These are phyloP conservation scores for Pseudogymnoascus sp. DNA, from an alignment of 2,329 filamentous ascomycete genomes.

Conservation along the genomic window DNA sequence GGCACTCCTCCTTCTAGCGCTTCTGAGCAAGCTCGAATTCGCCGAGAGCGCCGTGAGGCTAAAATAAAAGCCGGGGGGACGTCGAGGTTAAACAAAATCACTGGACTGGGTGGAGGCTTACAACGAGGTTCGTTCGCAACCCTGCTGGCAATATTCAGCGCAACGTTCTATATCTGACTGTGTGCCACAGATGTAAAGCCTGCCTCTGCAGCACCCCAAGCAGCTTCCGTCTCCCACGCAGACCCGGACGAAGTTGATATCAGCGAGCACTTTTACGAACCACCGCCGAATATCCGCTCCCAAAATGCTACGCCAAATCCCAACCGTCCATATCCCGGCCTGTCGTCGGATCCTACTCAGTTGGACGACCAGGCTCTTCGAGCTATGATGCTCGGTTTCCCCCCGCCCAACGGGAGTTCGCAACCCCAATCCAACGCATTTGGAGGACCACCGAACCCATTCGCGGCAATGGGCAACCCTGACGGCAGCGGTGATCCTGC, in stretches of 20 bases:
- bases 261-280: slow-evolving; percentile 60
- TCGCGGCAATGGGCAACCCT: slow-evolving; percentile 27
- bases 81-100: slow-evolving; percentile 66
- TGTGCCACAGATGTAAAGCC: slow-evolving; percentile 15
- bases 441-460: slow-evolving; percentile 25
- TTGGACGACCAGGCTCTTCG: slow-evolving; percentile 52
- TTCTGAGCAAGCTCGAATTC: slow-evolving; percentile 60
- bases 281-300: slow-evolving; percentile 37
- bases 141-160: neutral
- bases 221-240: slow-evolving; percentile 35
- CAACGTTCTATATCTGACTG: slow-evolving; percentile 9
- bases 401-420: slow-evolving; percentile 29
- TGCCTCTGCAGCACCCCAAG: slow-evolving; percentile 30
- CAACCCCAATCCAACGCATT: slow-evolving; percentile 30
- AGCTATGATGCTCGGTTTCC: slow-evolving; percentile 56
- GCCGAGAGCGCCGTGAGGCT: slow-evolving; percentile 71
- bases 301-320: slow-evolving; percentile 22
- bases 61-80: slow-evolving; percentile 68
- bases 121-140: slow-evolving; percentile 32
- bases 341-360: slow-evolving; percentile 17
- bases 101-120: slow-evolving; percentile 56
- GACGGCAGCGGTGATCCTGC: slow-evolving; percentile 15
- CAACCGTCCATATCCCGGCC: slow-evolving; percentile 23
- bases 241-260: slow-evolving; percentile 75
- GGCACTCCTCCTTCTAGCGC: slow-evolving; percentile 34